Evolutionary conservation across 2,329 filamentous ascomycete genomes (phyloP), one percentile per base, ranked within the genome.

Genomic region (Penicillium sp.): DNA sequence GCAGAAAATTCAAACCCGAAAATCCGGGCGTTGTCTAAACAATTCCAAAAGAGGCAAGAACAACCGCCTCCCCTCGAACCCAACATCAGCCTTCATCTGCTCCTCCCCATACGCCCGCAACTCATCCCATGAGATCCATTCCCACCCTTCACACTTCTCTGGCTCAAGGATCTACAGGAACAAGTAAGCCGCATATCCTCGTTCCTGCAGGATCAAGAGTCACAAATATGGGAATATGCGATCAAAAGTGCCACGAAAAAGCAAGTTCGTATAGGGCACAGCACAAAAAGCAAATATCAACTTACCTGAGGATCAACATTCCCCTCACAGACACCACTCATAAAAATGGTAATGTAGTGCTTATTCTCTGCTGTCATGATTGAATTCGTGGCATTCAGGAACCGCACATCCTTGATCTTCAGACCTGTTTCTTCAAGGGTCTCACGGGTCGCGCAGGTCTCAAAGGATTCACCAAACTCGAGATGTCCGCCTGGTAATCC

Each of bases 311-410:
- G 82, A 60, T 82, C 69, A 26, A 78, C 78, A 0, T 65, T 60
- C 16, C 78, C 74, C 26, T 84, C 78, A 0, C 73, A 66, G 61
- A 83, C 74, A 42, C 71, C 84, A 0, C 76, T 74, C 58, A 90
- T 82, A 61, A 89, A 91, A 3, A 91, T 70, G 0, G 89, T 92
- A 48, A 91, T 78, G 66, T 92, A 93, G 67, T 93, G 89, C 70
- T 86, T 89, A 0, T 72, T 73, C n/a, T 81, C 79, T 0, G 67
- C 66, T 1, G 72, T 65, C 67, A 91, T 89, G 0, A 88, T 67
- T 63, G 87, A 84, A 66, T 91, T 90, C 5, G 87, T 90, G 0
- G 84, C 80, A 0, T 81, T 83, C 0, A 87, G 61, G 37, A 88
- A 79, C 43, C 76, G 77, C 5, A 82, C 46, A 7, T 80, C 77